Evolutionary conservation across 1,284 basidiomycete species (phyloP).

Genomic region (Bjerkandera adusta): DNA sequence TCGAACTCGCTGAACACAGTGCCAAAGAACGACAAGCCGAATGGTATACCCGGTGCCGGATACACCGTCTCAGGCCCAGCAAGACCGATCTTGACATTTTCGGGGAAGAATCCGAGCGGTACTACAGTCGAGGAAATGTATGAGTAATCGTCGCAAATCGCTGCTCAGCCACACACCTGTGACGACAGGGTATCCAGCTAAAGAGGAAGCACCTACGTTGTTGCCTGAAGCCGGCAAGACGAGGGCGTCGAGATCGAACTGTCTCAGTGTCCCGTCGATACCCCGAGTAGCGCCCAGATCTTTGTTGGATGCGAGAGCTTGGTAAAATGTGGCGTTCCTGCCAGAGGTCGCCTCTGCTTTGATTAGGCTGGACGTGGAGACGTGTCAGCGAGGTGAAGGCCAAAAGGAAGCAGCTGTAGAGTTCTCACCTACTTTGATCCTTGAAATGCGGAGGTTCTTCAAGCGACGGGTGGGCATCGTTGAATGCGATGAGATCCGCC

Average conservation of each 20-base stretch:
- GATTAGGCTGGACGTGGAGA: conserved; percentile 11
- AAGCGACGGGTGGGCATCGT: conserved; percentile 44
- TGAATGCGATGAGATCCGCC: conserved; percentile 55
- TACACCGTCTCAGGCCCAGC: conserved; percentile 38
- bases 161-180: conserved; percentile 40
- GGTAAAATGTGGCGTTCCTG: conserved; percentile 34
- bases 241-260: conserved; percentile 54
- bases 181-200: conserved; percentile 59
- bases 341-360: conserved; percentile 13
- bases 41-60: conserved; percentile 58
- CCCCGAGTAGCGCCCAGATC: conserved; percentile 53
- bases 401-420: conserved; percentile 1
- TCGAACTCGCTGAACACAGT: conserved; percentile 62
- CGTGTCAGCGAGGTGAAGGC: conserved; percentile 2
- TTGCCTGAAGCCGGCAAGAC: conserved; percentile 53
- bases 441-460: conserved; percentile 49
- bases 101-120: conserved; percentile 60
- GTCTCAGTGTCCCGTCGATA: conserved; percentile 54
- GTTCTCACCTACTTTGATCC: conserved; percentile 44
- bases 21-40: conserved; percentile 63
- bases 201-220: conserved; percentile 46
- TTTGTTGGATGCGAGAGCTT: conserved; percentile 46
- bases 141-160: not conserved
- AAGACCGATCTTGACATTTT: conserved; percentile 35
- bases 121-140: conserved; percentile 32